These are phyloP conservation scores for Ceratocystis ficicola DNA, from an alignment of 2,329 filamentous ascomycete species.

Conservation along the genomic window DNA sequence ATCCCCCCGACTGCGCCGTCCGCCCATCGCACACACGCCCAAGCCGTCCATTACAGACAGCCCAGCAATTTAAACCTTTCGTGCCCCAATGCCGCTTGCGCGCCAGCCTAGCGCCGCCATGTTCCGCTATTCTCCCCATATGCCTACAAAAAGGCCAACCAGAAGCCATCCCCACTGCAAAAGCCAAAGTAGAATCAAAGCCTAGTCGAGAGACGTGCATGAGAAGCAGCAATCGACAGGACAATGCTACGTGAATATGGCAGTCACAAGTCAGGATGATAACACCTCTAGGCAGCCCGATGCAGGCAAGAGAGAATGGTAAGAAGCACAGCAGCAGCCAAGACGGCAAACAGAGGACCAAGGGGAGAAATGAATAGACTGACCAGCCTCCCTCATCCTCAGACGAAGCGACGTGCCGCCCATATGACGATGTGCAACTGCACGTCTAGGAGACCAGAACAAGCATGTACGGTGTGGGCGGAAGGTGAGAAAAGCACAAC, in stretches of 20 bases:
- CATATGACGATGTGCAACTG: slow-evolving; percentile 30
- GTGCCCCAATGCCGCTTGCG: neutral
- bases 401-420: slow-evolving; percentile 19
- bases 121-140: neutral
- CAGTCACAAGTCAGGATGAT: neutral
- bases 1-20: slow-evolving; percentile 24
- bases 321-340: neutral
- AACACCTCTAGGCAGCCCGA: neutral
- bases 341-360: neutral
- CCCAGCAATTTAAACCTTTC: neutral
- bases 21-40: slow-evolving; percentile 17
- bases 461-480: slow-evolving; percentile 18
- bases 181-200: neutral
- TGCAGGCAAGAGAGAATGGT: neutral
- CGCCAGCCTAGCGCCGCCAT: neutral
- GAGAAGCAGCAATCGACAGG: slow-evolving; percentile 13
- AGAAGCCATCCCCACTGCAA: neutral
- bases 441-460: slow-evolving; percentile 23
- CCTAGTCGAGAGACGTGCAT: slow-evolving; percentile 10
- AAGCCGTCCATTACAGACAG: slow-evolving; percentile 19
- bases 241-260: neutral
- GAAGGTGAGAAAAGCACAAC: slow-evolving; percentile 20
- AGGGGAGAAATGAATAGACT: neutral
- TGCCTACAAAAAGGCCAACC: neutral
- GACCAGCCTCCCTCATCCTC: slow-evolving; percentile 6